Conservation (phyloP, 2,329 filamentous ascomycete genomes). For the Periconia sp. region DNA sequence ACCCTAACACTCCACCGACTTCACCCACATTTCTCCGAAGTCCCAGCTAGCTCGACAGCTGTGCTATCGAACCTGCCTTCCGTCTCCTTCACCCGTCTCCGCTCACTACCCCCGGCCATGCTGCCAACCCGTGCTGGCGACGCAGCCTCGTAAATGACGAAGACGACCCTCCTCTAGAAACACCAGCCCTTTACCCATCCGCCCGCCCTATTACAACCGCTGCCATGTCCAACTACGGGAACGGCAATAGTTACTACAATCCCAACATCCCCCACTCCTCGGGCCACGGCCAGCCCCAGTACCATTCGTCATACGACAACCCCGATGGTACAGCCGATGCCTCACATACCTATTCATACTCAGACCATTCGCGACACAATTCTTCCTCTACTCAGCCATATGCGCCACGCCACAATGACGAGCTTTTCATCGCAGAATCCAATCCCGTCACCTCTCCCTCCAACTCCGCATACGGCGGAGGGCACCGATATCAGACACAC, state of each 20-base stretch:
- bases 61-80: neutral
- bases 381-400: constrained; percentile 28
- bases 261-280: constrained; percentile 45
- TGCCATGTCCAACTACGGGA: constrained; percentile 60
- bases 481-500: constrained; percentile 47
- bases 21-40: neutral
- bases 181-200: constrained; percentile 15
- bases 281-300: constrained; percentile 17
- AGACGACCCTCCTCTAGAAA: constrained; percentile 17
- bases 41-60: neutral
- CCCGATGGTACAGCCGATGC: constrained; percentile 81
- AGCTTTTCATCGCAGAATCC: constrained; percentile 60
- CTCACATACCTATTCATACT: constrained; percentile 46
- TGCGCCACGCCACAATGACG: constrained; percentile 50
- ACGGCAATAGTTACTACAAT: constrained; percentile 55
- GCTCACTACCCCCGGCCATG: constrained; percentile 32
- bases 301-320: constrained; percentile 54
- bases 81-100: neutral
- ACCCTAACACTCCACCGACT: too few relatives aligned
- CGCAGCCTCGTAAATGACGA: constrained; percentile 42
- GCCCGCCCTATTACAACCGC: constrained; percentile 7
- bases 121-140: constrained; percentile 29
- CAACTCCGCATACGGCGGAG: constrained; percentile 21
- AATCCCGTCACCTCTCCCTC: constrained; percentile 33
- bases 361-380: constrained; percentile 37